A percentile compares a stretch with the other conserved stretches of the same genome.
Evolutionary conservation across 169 alveolate species (phyloP).

Genomic region (Miamiensis avidus): DNA sequence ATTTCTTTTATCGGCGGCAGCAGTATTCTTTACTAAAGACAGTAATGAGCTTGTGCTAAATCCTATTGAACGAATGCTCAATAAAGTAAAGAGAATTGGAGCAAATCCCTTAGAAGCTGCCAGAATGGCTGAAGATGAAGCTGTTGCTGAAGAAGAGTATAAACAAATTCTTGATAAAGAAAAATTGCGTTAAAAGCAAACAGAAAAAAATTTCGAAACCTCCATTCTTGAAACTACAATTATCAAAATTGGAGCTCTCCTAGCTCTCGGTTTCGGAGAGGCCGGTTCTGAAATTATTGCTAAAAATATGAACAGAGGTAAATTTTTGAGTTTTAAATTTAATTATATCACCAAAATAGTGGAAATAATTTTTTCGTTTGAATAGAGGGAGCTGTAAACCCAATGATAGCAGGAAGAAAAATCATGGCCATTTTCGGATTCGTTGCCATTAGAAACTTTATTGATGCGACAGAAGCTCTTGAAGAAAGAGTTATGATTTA

Average conservation of each 20-base stretch:
- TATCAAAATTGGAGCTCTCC: constrained; percentile 75
- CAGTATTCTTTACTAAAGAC: constrained; percentile 69
- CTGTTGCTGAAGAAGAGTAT: constrained; percentile 36
- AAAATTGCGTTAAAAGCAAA: constrained; percentile 22
- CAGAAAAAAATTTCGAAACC: constrained; percentile 59
- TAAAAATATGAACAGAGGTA: constrained; percentile 57
- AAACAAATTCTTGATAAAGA: constrained; percentile 18
- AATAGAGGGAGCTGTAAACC: constrained; percentile 78
- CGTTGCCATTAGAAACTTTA: constrained; percentile 81
- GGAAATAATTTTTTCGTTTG: no score
- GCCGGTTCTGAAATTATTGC: constrained; percentile 81
- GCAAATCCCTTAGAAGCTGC: constrained; percentile 79
- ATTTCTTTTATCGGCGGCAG: constrained; percentile 11
- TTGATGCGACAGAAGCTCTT: constrained; percentile 83
- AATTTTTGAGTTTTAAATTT: no score
- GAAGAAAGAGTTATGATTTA: constrained; percentile 86
- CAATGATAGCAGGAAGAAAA: constrained; percentile 84
- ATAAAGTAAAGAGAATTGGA: constrained; percentile 72
- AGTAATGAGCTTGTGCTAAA: constrained; percentile 67
- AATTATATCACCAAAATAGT: no score
- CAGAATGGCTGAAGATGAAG: constrained; percentile 41
- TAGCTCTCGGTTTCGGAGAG: constrained; percentile 81
- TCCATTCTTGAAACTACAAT: constrained; percentile 58
- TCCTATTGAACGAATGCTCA: constrained; percentile 84
- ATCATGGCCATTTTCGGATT: constrained; percentile 84